Evolutionary conservation across 345 rosid species (phyloP), one percentile per base, ranked within the genome.

Genomic region (Syzygium aqueum): DNA sequence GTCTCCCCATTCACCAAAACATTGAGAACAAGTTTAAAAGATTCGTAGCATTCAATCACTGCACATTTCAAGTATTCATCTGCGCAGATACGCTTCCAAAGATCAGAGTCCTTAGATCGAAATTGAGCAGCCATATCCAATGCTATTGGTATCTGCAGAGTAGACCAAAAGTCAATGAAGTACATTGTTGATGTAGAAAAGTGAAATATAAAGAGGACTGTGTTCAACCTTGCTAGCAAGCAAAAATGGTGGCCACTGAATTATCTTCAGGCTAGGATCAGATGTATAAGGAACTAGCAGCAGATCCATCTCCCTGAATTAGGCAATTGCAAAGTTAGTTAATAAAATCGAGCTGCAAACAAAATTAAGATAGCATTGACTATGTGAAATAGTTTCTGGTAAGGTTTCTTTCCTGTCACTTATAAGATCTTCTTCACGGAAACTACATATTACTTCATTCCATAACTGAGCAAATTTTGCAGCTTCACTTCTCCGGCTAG

Each of bases 21-120:
- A 61, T 94, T 93, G 88, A 97, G 90, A 84, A 96, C 93, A 92
- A 92, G 94, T 89, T 97, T 97, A 86, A 97, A 92, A 84, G 99
- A 95, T 89, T 95, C 99, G 46, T 97, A 97, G 93, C 99, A 96
- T 92, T 97, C 99, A 83, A 95, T 95, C 78, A 97, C 99, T 84
- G 99, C 98, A 92, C 99, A 97, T 91, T 97, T 96, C 99, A 97
- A 95, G 91, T 95, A 97, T 84, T 97, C 99, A 89, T 97, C 99
- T 11, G 95, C 96, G 86, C 98, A 95, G 88, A 97, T 95, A 84
- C 98, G 98, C 92, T 93, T 96, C 99, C 99, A 97, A 37, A 97
- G 98, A 90, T 94, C 97, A 91, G 98, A 87, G 87, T 96, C 99
- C 91, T 85, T 93, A 67, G 93, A 88, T 89, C 94, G 94, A 90